Base-by-base conservation (phyloP, 768 basidiomycete genomes). In the Roridomyces roridus region DNA sequence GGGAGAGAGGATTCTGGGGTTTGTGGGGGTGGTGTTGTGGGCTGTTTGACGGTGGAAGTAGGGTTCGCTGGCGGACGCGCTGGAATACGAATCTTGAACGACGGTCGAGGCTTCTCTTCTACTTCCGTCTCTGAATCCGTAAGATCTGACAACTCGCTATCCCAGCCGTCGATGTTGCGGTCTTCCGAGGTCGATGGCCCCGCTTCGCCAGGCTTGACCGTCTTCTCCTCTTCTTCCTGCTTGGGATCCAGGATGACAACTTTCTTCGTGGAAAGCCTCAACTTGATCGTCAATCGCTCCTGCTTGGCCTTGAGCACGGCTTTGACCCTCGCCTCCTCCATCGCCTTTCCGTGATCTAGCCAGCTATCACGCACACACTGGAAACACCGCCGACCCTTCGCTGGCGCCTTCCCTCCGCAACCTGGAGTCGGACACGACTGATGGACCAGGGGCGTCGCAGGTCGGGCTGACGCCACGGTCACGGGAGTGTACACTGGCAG, bases 11-110 rank as follows among this genome's bases (percentile, higher is more conserved):
- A 52, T 21, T 42, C 36, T 20, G 26, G 17, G 35, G 9, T n/a
- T 34, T 36, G 6, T 17, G 21, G 49, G 21, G 39, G 15, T n/a
- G 46, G 46, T 25, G 49, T 60, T 3, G 34, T 24, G 20, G 53
- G 59, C n/a, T 54, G 35, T 9, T 43, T 24, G 31, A 18, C 29
- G 29, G 29, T 14, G 14, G 29, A 10, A 15, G 31, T 15, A 15
- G 31, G 31, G 31, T 34, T 34, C 15, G 31, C 31, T 34, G 31
- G 51, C 14, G 60, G 37, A 40, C 61, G 61, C 23, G 61, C 57
- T 1, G 61, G 61, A 29, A 63, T 63, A 35, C 61, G 61, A 28
- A 63, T 63, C 46, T 63, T 63, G 53, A 63, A 47, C 2, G 61
- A 51, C 12, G 49, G 40, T 3, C 52, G 51, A 6, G 61, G 57